Conservation (phyloP, 1,284 basidiomycete genomes). For the Irpex sp. region DNA sequence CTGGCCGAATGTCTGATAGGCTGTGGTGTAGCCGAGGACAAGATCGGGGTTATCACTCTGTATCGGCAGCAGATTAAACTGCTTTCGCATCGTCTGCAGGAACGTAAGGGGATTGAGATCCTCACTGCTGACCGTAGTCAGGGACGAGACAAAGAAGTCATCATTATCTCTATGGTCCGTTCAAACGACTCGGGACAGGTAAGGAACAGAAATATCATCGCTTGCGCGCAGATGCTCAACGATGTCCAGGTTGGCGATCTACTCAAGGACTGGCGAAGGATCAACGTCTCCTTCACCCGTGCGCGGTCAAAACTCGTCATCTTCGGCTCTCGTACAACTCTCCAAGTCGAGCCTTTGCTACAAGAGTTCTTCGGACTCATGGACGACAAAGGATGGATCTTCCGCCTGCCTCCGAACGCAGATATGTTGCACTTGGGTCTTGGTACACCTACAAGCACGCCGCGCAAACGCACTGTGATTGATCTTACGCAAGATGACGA, state of each 20-base stretch:
- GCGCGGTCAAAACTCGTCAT: constrained; percentile 89
- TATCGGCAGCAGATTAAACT: constrained; percentile 97
- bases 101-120: constrained; percentile 69
- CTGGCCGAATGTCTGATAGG: constrained; percentile 61
- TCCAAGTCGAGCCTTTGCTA: constrained; percentile 60
- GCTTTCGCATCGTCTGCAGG: constrained; percentile 54
- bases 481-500: constrained; percentile 6
- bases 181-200: constrained; percentile 78
- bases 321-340: constrained; percentile 79
- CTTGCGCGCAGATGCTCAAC: constrained; percentile 2
- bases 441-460: constrained; percentile 5
- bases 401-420: constrained; percentile 51
- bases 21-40: constrained; percentile 61
- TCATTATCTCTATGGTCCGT: constrained; percentile 90
- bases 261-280: constrained; percentile 89
- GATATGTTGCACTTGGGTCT: constrained; percentile 41
- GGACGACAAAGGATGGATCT: constrained; percentile 68
- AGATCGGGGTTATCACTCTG: constrained; percentile 88
- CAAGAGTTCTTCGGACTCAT: constrained; percentile 74
- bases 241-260: constrained; percentile 78
- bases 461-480: neutral
- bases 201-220: constrained; percentile 25
- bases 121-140: constrained; percentile 95
- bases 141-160: constrained; percentile 94
- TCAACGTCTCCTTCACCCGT: constrained; percentile 96